Conservation (phyloP, 345 rosid species). For the Anacardium occidentale region DNA sequence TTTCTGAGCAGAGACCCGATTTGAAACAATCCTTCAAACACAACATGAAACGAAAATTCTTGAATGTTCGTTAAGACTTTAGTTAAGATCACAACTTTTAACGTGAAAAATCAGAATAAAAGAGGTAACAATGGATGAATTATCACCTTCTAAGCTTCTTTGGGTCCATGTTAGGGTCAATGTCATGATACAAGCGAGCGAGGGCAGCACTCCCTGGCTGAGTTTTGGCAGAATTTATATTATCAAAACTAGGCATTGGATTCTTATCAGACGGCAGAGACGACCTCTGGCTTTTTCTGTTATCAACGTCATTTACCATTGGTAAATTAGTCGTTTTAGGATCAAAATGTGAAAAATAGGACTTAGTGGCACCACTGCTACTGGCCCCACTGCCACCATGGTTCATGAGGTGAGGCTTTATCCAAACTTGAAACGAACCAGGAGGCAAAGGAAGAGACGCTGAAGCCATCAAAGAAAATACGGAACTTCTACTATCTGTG, state of each 20-base stretch:
- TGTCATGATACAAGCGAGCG: background rate
- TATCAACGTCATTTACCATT: background rate
- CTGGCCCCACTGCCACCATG: background rate
- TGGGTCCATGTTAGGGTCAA: conserved; percentile 28
- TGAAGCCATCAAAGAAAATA: background rate
- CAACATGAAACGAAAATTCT: background rate
- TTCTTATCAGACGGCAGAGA: background rate
- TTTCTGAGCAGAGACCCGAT: conserved; percentile 35
- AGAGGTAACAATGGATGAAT: background rate
- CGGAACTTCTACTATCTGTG: background rate
- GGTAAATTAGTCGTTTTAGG: background rate
- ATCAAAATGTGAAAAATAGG: background rate
- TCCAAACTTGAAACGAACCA: conserved; percentile 10
- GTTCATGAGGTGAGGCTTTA: conserved; percentile 19
- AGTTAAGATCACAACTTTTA: background rate
- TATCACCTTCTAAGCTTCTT: conserved; percentile 35
- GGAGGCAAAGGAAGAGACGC: conserved; percentile 2
- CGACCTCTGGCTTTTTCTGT: background rate
- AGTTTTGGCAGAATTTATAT: background rate
- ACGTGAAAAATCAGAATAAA: background rate
- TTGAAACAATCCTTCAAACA: conserved; percentile 30
- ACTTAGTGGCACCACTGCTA: conserved; percentile 6
- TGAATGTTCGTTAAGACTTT: background rate
- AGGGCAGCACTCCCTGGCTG: background rate
- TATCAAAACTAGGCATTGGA: background rate